phyloP scores from a whole-genome alignment of 495 filamentous ascomycete genomes.

The Hypoxylon crocopeplum region DNA sequence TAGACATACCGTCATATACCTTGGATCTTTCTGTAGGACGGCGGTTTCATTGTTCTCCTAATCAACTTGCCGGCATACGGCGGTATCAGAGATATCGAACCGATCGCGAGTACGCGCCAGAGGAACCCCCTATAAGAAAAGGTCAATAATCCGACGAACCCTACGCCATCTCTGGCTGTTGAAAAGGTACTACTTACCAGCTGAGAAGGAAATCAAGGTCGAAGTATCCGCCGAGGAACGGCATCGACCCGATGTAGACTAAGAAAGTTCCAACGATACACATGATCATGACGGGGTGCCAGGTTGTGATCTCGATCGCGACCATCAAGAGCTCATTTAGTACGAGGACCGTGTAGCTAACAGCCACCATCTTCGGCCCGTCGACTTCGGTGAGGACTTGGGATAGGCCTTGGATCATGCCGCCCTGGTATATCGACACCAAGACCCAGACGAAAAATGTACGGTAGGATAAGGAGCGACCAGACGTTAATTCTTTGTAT shows the following conservation, averaged over 20 bases:
- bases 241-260: conserved; percentile 81
- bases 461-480: conserved; percentile 82
- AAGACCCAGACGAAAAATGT: conserved; percentile 98
- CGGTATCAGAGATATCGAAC: conserved; percentile 81
- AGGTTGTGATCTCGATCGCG: conserved; percentile 92
- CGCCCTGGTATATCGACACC: conserved; percentile 92
- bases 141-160: conserved; percentile 23
- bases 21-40: conserved; percentile 95
- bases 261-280: conserved; percentile 80
- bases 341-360: conserved; percentile 90
- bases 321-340: conserved; percentile 98
- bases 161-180: background rate
- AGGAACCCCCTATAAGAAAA: conserved; percentile 71
- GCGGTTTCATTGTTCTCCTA: conserved; percentile 82
- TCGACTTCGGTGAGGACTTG: conserved; percentile 83
- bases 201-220: conserved; percentile 82
- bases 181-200: conserved; percentile 55
- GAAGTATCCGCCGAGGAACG: conserved; percentile 89
- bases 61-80: conserved; percentile 85
- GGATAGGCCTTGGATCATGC: conserved; percentile 89
- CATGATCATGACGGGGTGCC: conserved; percentile 94
- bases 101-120: conserved; percentile 85
- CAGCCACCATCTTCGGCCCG: conserved; percentile 77
- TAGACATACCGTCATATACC: conserved; percentile 49
- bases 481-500: conserved; percentile 92